These are phyloP conservation scores for Harringtonia lauricola DNA, from an alignment of 2,329 filamentous ascomycete genomes.

Conservation along the genomic window DNA sequence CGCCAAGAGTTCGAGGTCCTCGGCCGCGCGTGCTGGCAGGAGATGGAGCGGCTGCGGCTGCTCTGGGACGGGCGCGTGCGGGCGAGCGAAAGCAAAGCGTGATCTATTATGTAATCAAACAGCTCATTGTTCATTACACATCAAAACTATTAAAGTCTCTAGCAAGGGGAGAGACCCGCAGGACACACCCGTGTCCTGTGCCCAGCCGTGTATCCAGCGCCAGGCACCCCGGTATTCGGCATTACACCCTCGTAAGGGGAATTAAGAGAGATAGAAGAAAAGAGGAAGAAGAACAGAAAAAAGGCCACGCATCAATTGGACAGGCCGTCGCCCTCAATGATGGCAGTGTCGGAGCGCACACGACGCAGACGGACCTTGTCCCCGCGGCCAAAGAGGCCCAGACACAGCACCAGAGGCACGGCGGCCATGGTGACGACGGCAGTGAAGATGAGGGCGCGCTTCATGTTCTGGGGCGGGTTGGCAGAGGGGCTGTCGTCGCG, in stretches of 20 bases:
- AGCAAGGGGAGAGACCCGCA: no score
- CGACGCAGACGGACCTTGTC: conserved; percentile 40
- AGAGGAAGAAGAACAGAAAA: neutral
- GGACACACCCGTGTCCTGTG: no score
- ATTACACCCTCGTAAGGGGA: no score
- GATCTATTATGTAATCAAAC: neutral
- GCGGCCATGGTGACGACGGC: conserved; percentile 57
- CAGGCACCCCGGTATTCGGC: neutral
- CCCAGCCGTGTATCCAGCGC: no score
- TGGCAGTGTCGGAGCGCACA: conserved; percentile 28
- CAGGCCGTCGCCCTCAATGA: neutral
- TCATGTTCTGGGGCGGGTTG: conserved; percentile 61
- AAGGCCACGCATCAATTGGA: neutral
- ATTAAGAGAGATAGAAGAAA: neutral
- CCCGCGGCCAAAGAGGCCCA: conserved; percentile 58
- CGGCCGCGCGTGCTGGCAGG: conserved; percentile 51
- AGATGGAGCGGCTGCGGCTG: conserved; percentile 60
- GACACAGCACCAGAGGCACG: conserved; percentile 54
- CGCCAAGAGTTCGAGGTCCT: conserved; percentile 50
- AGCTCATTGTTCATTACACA: no score
- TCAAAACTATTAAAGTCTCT: neutral
- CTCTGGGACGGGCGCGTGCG: conserved; percentile 44
- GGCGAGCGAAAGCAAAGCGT: neutral
- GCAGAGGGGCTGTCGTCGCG: conserved; percentile 39
- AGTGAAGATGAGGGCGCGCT: conserved; percentile 64